Percentiles rank a stretch among this genome's conserved stretches.
phyloP scores from a whole-genome alignment of 2,329 filamentous ascomycete species.

The Trichoderma sp. region DNA sequence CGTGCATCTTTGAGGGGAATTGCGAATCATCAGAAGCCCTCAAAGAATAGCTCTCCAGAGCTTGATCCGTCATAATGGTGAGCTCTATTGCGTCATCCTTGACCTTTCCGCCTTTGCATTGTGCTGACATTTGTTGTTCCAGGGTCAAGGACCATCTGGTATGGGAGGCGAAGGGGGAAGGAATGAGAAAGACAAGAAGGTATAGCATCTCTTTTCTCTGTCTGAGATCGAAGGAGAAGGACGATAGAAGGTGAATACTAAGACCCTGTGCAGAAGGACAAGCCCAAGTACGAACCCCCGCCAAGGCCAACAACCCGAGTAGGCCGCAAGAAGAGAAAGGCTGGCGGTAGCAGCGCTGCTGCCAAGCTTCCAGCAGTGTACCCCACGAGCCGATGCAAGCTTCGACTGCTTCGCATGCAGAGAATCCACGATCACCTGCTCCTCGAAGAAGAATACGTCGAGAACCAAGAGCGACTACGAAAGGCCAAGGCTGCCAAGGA shows the following conservation, averaged over 20 bases:
- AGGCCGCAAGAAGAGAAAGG: conserved; percentile 98
- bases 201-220: conserved; percentile 39
- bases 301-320: conserved; percentile 95
- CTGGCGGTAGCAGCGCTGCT: conserved; percentile 86
- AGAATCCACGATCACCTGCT: conserved; percentile 96
- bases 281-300: conserved; percentile 99
- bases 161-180: conserved; percentile 74
- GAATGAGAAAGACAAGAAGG: conserved; percentile 94
- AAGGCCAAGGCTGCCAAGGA: conserved; percentile 85
- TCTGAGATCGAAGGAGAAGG: background rate
- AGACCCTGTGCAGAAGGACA: conserved; percentile 75
- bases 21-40: background rate
- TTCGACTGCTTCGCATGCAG: conserved; percentile 96
- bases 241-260: conserved; percentile 23
- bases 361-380: conserved; percentile 94
- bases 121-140: conserved; percentile 26
- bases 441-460: conserved; percentile 96
- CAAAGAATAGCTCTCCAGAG: conserved; percentile 33
- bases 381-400: conserved; percentile 95
- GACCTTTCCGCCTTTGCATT: background rate
- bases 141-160: conserved; percentile 87
- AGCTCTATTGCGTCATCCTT: conserved; percentile 27
- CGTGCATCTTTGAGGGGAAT: background rate
- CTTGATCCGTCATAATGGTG: conserved; percentile 41
- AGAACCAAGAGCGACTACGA: conserved; percentile 95